These are phyloP conservation scores for Exserohilum rostratum DNA, from an alignment of 2,329 filamentous ascomycete genomes.

Conservation along the genomic window DNA sequence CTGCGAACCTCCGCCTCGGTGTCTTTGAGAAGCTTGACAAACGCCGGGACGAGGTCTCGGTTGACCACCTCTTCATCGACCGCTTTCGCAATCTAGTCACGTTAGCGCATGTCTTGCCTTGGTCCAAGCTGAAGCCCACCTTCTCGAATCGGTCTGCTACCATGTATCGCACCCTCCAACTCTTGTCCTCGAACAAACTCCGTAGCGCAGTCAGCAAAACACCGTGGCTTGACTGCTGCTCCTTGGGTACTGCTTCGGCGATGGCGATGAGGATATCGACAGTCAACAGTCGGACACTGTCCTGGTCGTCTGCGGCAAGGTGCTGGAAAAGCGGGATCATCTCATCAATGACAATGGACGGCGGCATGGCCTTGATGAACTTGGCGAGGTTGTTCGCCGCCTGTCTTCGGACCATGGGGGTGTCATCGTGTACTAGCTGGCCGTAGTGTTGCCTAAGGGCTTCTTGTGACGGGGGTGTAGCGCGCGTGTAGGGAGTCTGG, in stretches of 20 bases:
- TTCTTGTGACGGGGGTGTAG: conserved; percentile 85
- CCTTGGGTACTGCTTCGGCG: conserved; percentile 95
- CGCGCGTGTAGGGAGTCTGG: conserved; percentile 90
- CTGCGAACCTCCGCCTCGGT: conserved; percentile 97
- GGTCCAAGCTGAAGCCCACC: conserved; percentile 56
- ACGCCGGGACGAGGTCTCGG: conserved; percentile 91
- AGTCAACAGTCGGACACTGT: conserved; percentile 93
- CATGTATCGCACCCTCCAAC: conserved; percentile 99
- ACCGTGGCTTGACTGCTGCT: conserved; percentile 95
- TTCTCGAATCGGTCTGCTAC: conserved; percentile 98
- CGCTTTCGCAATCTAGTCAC: conserved; percentile 85
- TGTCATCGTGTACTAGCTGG: conserved; percentile 95
- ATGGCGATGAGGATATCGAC: conserved; percentile 97
- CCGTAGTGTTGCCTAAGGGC: conserved; percentile 90
- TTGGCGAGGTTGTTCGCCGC: conserved; percentile 95
- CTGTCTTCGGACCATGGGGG: conserved; percentile 97
- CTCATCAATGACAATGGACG: conserved; percentile 90
- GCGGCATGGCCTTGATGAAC: conserved; percentile 96
- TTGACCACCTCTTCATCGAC: conserved; percentile 96
- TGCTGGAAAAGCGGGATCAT: conserved; percentile 99
- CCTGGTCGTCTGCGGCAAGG: conserved; percentile 93
- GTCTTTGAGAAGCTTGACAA: conserved; percentile 97
- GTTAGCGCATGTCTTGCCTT: conserved; percentile 35
- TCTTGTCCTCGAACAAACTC: conserved; percentile 97
- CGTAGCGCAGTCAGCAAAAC: conserved; percentile 88